These are phyloP conservation scores for Curvularia spicifera DNA, from an alignment of 2,329 filamentous ascomycete species.

Conservation along the genomic window DNA sequence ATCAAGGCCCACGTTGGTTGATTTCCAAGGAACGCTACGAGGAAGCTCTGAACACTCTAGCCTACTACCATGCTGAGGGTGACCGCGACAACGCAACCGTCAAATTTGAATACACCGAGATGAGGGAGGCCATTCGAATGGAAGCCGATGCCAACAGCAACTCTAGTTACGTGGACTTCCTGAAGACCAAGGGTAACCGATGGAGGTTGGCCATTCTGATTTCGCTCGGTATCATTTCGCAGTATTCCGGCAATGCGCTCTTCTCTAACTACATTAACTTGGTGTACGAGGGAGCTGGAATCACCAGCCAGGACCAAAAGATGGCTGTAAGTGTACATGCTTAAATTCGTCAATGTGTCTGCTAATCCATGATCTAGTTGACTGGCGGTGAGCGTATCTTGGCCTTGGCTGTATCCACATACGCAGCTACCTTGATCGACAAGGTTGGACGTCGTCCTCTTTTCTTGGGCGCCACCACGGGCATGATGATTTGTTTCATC, in stretches of 20 bases:
- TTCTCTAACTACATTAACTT: conserved; percentile 71
- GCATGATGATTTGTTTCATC: conserved; percentile 47
- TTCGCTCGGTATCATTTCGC: conserved; percentile 70
- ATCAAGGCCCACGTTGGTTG: conserved; percentile 59
- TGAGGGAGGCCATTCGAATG: conserved; percentile 66
- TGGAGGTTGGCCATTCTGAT: conserved; percentile 68
- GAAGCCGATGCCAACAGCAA: conserved; percentile 59
- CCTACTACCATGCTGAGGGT: conserved; percentile 68
- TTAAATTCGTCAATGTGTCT: not conserved
- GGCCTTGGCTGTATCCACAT: conserved; percentile 63
- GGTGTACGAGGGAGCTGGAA: conserved; percentile 67
- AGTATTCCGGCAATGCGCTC: conserved; percentile 71
- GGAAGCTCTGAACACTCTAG: conserved; percentile 66
- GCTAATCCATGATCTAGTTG: conserved; percentile 19
- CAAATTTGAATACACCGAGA: conserved; percentile 70
- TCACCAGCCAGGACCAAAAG: conserved; percentile 53
- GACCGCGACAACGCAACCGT: conserved; percentile 65
- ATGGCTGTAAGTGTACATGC: conserved; percentile 49
- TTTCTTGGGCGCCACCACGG: conserved; percentile 56
- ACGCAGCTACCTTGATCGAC: conserved; percentile 64
- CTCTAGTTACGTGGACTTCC: conserved; percentile 66
- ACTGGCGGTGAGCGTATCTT: conserved; percentile 63
- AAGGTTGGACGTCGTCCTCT: conserved; percentile 62
- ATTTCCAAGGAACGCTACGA: conserved; percentile 68
- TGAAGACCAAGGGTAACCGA: conserved; percentile 68